These are phyloP conservation scores for Drosera spatulata DNA, from an alignment of 179 eudicot genomes.

Conservation along the genomic window DNA sequence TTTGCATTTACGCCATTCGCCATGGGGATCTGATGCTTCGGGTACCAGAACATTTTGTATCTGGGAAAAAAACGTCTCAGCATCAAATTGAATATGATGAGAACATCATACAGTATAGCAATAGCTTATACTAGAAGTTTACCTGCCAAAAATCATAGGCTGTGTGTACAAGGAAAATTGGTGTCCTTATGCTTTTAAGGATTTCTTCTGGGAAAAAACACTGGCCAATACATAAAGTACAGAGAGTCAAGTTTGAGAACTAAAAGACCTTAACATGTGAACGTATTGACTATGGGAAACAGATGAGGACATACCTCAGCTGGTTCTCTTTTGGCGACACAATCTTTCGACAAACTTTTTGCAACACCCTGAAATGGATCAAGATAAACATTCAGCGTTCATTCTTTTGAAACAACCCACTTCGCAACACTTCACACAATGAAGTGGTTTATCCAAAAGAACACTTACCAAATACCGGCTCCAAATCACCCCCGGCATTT, in stretches of 20 bases:
- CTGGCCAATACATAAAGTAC: constrained; percentile 26
- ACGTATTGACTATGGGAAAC: background rate
- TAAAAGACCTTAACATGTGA: constrained; percentile 5
- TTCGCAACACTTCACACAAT: too few species aligned
- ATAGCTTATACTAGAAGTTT: background rate
- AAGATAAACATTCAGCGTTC: background rate
- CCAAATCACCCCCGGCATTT: too few species aligned
- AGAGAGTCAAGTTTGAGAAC: constrained; percentile 5
- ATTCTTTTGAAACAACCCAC: too few species aligned
- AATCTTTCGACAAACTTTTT: constrained; percentile 56
- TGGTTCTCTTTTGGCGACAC: constrained; percentile 57
- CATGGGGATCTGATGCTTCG: constrained; percentile 30
- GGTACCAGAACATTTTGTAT: constrained; percentile 67
- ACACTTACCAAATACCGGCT: too few species aligned
- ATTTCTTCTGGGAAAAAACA: constrained; percentile 82
- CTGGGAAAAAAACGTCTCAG: constrained; percentile 16
- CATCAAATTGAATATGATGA: background rate
- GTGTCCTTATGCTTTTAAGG: constrained; percentile 50
- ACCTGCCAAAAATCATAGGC: constrained; percentile 98
- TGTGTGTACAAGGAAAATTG: constrained; percentile 80
- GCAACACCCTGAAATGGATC: constrained; percentile 51
- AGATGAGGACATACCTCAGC: constrained; percentile 34
- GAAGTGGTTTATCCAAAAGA: too few species aligned
- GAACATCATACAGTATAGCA: background rate
- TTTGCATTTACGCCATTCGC: constrained; percentile 59